Conservation (phyloP, 345 rosid species). For the Clarkia xantiana region DNA sequence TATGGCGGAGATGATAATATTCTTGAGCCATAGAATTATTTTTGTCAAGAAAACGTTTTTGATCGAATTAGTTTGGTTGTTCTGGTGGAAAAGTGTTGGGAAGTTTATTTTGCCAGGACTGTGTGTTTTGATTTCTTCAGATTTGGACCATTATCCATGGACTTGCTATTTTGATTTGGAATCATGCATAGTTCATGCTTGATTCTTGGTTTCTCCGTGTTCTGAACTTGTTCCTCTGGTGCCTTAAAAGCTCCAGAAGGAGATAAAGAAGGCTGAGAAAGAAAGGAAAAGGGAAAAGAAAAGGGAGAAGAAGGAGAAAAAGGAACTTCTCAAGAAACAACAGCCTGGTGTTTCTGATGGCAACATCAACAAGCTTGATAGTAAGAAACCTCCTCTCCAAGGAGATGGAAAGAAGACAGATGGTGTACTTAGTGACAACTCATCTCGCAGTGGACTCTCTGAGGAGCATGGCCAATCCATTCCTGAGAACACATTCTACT, state of each 20-base stretch:
- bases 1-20: too few species aligned
- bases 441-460: slow-evolving; percentile 42
- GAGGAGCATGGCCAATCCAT: slow-evolving; percentile 47
- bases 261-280: slow-evolving; percentile 21
- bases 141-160: too few species aligned
- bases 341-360: slow-evolving; percentile 5
- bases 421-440: slow-evolving; percentile 15
- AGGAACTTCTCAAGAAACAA: slow-evolving; percentile 10
- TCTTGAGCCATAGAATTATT: too few species aligned
- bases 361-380: slow-evolving; percentile 7
- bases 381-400: background rate
- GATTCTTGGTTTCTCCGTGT: slow-evolving; percentile 12
- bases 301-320: slow-evolving; percentile 19
- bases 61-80: too few species aligned
- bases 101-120: too few species aligned
- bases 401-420: background rate
- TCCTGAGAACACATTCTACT: slow-evolving; percentile 13
- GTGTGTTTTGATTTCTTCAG: too few species aligned
- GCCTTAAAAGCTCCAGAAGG: slow-evolving; percentile 29
- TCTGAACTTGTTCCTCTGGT: slow-evolving; percentile 35
- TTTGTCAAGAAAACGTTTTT: too few species aligned
- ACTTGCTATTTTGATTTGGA: slow-evolving; percentile 14
- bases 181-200: slow-evolving; percentile 17
- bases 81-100: too few species aligned
- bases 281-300: slow-evolving; percentile 17